Conservation (phyloP, 306 rosid species). For the Quercus rubra region DNA sequence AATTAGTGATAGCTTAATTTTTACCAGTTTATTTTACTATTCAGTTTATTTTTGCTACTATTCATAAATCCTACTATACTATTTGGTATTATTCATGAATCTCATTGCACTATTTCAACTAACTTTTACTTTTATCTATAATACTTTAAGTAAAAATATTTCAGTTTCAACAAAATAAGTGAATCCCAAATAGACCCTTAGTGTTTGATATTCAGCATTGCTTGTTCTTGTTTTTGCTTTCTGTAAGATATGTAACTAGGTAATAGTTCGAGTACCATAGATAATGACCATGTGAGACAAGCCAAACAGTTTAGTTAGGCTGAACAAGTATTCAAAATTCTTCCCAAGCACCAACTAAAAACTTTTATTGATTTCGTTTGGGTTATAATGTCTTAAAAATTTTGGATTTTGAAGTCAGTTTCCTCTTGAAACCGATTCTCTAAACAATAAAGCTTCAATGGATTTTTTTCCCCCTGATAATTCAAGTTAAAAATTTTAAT, state of each 20-base stretch:
- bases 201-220: too few relatives aligned
- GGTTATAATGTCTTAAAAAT: not conserved
- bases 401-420: not conserved
- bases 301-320: not conserved
- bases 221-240: too few relatives aligned
- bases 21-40: too few relatives aligned
- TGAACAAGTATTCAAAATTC: not conserved
- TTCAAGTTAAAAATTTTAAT: not conserved
- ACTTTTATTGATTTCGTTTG: not conserved
- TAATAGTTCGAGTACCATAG: too few relatives aligned
- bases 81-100: too few relatives aligned
- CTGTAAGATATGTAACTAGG: too few relatives aligned
- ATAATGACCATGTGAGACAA: not conserved
- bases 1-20: too few relatives aligned
- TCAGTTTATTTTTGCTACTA: too few relatives aligned
- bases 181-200: accelerated
- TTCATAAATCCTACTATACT: accelerated
- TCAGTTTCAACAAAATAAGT: accelerated
- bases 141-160: accelerated
- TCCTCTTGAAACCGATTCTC: not conserved
- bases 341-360: not conserved
- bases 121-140: too few relatives aligned
- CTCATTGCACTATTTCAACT: accelerated
- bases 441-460: not conserved
- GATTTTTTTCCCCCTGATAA: not conserved